Conservation (phyloP, 768 basidiomycete genomes). For the Mycena olivaceomarginata region DNA sequence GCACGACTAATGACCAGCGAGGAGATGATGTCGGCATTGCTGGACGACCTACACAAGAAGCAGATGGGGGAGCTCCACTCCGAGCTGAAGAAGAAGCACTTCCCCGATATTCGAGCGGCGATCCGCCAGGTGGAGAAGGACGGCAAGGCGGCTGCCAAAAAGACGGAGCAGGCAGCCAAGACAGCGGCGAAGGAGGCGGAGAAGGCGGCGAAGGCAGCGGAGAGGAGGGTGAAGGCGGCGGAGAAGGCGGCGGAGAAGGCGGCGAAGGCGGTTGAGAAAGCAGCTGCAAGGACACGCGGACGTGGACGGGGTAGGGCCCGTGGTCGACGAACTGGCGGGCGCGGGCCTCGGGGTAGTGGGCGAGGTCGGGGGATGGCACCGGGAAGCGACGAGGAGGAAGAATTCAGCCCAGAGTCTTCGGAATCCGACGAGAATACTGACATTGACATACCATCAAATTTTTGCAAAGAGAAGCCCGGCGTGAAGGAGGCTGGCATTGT, state of each 20-base stretch:
- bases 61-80: slow-evolving; percentile 8
- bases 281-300: background rate
- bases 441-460: no score
- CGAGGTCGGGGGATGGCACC: no score
- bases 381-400: no score
- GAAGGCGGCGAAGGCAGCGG: background rate
- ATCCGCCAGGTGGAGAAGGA: background rate
- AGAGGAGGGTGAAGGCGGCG: no score
- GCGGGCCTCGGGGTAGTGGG: no score
- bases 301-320: background rate
- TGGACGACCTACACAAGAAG: slow-evolving; percentile 5
- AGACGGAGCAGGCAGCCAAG: background rate
- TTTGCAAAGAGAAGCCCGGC: no score
- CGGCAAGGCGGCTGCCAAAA: background rate
- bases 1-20: slow-evolving; percentile 23
- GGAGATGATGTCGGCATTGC: slow-evolving; percentile 13
- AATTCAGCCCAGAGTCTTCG: no score
- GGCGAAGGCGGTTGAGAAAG: no score
- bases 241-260: no score
- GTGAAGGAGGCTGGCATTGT: no score
- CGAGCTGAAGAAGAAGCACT: slow-evolving; percentile 12
- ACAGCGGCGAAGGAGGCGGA: background rate
- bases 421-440: no score
- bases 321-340: no score
- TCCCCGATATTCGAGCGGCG: background rate